Evolutionary conservation across 257 asterid species (phyloP).

Genomic region (Nicotiana tabacum): DNA sequence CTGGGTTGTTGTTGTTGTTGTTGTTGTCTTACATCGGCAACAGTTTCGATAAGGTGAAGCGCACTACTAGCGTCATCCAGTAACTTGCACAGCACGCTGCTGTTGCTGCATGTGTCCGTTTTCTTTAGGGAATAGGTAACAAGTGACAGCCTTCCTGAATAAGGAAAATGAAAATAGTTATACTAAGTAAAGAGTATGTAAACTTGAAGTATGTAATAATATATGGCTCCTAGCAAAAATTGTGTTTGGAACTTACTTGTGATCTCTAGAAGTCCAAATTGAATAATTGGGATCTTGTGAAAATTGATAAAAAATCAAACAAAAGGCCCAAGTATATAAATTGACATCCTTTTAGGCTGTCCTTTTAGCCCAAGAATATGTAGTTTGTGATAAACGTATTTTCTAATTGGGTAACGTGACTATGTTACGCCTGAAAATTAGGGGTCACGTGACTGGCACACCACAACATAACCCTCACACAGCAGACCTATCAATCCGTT

Average conservation of each 20-base stretch:
- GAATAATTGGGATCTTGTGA: slow-evolving; percentile 3
- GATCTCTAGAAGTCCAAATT: not conserved
- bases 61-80: not conserved
- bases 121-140: not conserved
- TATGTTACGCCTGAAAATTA: not conserved
- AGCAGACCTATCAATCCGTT: not conserved
- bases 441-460: not conserved
- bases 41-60: not conserved
- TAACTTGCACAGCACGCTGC: not conserved
- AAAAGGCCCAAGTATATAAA: not conserved
- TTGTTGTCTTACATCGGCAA: not conserved
- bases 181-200: not conserved
- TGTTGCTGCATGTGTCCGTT: not conserved
- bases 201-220: not conserved
- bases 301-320: not conserved
- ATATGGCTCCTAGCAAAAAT: not conserved
- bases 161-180: not conserved
- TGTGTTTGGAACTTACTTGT: not conserved
- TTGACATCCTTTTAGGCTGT: not conserved
- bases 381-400: not conserved
- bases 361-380: not conserved
- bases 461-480: not conserved
- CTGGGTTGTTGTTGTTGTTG: no score
- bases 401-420: not conserved
- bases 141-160: not conserved